Base-by-base conservation (phyloP, 768 basidiomycete genomes). In the Tubosaeta brunneosetosa region DNA sequence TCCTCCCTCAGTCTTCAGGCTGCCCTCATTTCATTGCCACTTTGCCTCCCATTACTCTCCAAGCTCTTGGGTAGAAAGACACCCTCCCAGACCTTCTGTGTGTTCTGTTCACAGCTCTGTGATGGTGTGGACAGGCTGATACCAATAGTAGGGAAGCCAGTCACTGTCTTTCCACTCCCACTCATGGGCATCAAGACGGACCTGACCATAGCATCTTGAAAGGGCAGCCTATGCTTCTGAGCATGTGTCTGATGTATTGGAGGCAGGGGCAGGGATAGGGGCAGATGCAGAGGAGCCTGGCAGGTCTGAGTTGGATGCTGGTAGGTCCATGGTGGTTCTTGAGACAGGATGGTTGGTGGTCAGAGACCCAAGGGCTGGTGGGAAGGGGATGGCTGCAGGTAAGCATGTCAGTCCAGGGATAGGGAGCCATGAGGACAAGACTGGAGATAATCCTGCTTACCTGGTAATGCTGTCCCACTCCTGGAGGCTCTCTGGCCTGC, bases 91-190 rank as follows among this genome's bases (percentile, higher is more conserved):
- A 8, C 70, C 66, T 37, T 58, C 44, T 0, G 54, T 38, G 34
- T 62, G 58, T 40, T 71, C 70, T 16, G 50, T 53, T 67, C 69
- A 73, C 25, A 69, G 55, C 34, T 70, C 55, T 13, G 51, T 34
- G 38, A 71, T 50, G 0, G 49, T 29, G 12, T 33, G n/a, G 38
- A 58, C 44, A 17, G 48, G 41, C 49, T 47, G 51, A 29, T 60
- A 64, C 6, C 31, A 16, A 37, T 71, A 71, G 34, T 53, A 29
- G 1, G 68, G 68, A 2, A 70, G 60, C 56, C 59, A 69, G 16
- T 67, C 60, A 22, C 61, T 56, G 6, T 52, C 47, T 7, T 43
- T 51, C 38, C 57, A 55, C 27, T 63, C 56, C 67, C 69, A 70
- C 19, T 63, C 17, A 47, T 67, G 66, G 16, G 36, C 55, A 51